A percentile compares a stretch with the other conserved stretches of the same genome.
Evolutionary conservation across 2,329 filamentous ascomycete species (phyloP).

Genomic region (Curvularia sp.): DNA sequence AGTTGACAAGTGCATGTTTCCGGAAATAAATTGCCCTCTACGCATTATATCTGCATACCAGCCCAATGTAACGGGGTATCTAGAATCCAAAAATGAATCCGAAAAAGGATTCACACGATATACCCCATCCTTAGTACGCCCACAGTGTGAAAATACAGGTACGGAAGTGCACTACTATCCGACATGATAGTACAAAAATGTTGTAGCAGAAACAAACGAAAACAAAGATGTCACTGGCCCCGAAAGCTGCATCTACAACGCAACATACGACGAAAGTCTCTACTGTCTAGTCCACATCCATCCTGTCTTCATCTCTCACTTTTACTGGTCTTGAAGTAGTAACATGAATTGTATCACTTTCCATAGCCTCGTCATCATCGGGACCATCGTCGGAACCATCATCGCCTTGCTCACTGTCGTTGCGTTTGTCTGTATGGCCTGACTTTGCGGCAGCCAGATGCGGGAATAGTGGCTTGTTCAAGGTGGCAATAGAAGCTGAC

Average conservation of each 20-base stretch:
- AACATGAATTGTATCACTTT: neutral
- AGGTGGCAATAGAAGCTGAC: constrained; percentile 25
- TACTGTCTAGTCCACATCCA: constrained; percentile 16
- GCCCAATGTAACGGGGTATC: constrained; percentile 1
- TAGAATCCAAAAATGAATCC: neutral
- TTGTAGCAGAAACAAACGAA: neutral
- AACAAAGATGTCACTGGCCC: neutral
- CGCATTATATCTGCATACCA: neutral
- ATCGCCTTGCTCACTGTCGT: neutral
- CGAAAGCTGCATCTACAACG: neutral
- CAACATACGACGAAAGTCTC: neutral
- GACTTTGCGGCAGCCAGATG: constrained; percentile 23
- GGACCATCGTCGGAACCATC: neutral
- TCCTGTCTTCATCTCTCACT: constrained; percentile 3
- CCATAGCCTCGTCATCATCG: neutral
- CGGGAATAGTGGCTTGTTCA: constrained; percentile 37
- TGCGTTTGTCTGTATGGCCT: constrained; percentile 4
- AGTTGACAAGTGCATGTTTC: neutral
- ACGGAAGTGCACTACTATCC: constrained; percentile 1
- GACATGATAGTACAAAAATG: neutral
- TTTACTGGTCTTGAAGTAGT: neutral
- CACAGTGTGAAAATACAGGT: neutral
- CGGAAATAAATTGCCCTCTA: neutral
- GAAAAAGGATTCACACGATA: neutral
- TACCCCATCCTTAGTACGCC: neutral